Conservation (phyloP, 2,329 filamentous ascomycete species). For the Colletotrichum endophyticum region DNA sequence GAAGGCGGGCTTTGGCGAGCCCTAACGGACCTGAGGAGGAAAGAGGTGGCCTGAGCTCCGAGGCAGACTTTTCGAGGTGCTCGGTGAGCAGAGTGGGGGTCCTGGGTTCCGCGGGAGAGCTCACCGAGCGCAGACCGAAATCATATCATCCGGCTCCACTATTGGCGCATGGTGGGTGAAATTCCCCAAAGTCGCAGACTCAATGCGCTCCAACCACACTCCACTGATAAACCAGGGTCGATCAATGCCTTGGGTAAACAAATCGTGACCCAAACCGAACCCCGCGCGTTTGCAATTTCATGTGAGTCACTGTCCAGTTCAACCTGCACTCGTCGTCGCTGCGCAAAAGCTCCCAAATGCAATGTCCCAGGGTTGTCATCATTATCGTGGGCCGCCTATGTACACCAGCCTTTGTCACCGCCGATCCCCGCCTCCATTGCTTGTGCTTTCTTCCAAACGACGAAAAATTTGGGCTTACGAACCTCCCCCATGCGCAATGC, state of each 20-base stretch:
- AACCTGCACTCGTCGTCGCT: not conserved
- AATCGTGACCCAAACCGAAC: not conserved
- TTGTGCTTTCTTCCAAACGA: not conserved
- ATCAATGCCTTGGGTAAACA: not conserved
- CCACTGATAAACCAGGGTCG: not conserved
- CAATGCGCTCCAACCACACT: not conserved
- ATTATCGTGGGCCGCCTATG: conserved; percentile 20
- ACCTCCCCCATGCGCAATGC: conserved; percentile 17
- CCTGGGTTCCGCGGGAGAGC: not conserved
- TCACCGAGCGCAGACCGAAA: not conserved
- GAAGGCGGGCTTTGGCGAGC: conserved; percentile 25
- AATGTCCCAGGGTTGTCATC: not conserved
- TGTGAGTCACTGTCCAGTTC: not conserved
- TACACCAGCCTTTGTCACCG: conserved; percentile 9
- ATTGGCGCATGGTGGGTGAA: not conserved
- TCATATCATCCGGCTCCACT: not conserved
- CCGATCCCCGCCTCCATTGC: not conserved
- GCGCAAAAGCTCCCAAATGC: not conserved
- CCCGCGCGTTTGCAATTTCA: not conserved
- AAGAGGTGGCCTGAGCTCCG: conserved; percentile 21
- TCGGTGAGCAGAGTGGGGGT: not conserved
- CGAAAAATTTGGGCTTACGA: conserved; percentile 2
- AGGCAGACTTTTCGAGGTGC: not conserved
- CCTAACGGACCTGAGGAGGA: conserved; percentile 26
- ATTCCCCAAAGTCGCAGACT: not conserved